Percentiles rank a stretch among this genome's conserved stretches.
These are phyloP conservation scores for Yamadazyma paraphyllophila DNA, from an alignment of 805 yeast genomes.

Conservation along the genomic window DNA sequence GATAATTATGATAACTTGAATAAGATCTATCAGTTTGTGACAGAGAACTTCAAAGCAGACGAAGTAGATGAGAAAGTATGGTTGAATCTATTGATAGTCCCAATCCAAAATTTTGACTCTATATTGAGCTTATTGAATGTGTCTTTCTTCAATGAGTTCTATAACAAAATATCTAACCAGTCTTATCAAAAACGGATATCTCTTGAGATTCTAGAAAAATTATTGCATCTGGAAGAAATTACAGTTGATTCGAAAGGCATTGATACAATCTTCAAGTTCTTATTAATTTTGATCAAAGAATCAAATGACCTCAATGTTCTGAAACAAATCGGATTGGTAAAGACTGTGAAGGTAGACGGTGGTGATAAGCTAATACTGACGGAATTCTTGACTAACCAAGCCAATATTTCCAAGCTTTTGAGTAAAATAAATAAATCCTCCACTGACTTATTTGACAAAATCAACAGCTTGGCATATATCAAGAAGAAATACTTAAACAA, in stretches of 20 bases:
- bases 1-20: conserved; percentile 59
- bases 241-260: conserved; percentile 47
- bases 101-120: conserved; percentile 44
- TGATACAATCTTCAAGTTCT: conserved; percentile 56
- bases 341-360: conserved; percentile 27
- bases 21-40: conserved; percentile 56
- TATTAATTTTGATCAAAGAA: conserved; percentile 52
- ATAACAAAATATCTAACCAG: conserved; percentile 47
- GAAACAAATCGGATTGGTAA: conserved; percentile 39
- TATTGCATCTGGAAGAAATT: conserved; percentile 40
- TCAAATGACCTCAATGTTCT: conserved; percentile 29
- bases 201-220: conserved; percentile 55
- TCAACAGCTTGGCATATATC: conserved; percentile 33
- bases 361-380: conserved; percentile 28
- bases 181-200: conserved; percentile 58
- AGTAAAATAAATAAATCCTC: conserved; percentile 51
- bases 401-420: conserved; percentile 64
- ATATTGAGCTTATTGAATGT: conserved; percentile 43
- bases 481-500: conserved; percentile 47
- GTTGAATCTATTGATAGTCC: conserved; percentile 46
- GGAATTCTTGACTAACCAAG: conserved; percentile 49
- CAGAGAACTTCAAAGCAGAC: conserved; percentile 26
- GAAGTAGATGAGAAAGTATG: conserved; percentile 37
- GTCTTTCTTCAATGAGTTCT: conserved; percentile 52
- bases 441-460: conserved; percentile 36